These are phyloP conservation scores for Monilinia aucupariae DNA, from an alignment of 2,329 filamentous ascomycete genomes.

Conservation along the genomic window DNA sequence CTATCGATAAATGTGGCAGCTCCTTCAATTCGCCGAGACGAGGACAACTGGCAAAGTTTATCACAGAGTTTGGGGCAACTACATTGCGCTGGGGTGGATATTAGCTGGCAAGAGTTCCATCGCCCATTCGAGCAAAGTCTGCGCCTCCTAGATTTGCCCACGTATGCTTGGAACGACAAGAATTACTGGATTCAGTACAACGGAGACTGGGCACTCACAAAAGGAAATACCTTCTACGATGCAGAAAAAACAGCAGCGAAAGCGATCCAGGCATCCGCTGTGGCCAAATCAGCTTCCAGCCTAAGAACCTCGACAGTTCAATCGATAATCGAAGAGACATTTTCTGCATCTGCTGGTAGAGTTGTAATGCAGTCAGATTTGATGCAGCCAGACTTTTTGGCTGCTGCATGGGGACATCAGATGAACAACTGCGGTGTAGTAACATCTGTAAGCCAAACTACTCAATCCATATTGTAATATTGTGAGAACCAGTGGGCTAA, in stretches of 20 bases:
- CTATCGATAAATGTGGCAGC: background rate
- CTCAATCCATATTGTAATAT: background rate
- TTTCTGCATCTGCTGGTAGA: no score
- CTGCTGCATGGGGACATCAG: no score
- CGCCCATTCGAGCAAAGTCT: background rate
- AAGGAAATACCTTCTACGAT: slow-evolving; percentile 46
- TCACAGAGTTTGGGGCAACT: background rate
- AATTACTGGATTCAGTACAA: slow-evolving; percentile 57
- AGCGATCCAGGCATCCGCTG: slow-evolving; percentile 16
- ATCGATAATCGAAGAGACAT: no score
- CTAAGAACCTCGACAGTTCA: no score
- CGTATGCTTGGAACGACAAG: slow-evolving; percentile 63
- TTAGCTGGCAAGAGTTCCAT: slow-evolving; percentile 12
- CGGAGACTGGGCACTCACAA: slow-evolving; percentile 47
- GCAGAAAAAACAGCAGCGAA: background rate
- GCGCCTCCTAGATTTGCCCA: slow-evolving; percentile 41
- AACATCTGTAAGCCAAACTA: background rate
- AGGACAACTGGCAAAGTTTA: background rate
- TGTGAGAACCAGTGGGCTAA: slow-evolving; percentile 18
- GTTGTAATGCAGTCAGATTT: no score
- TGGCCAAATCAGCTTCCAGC: no score
- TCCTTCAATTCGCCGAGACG: background rate
- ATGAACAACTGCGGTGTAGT: slow-evolving; percentile 16
- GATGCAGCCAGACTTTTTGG: no score
- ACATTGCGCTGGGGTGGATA: background rate